Conservation (phyloP, 177 flowering plant genomes). For the Vitis hybrid region DNA sequence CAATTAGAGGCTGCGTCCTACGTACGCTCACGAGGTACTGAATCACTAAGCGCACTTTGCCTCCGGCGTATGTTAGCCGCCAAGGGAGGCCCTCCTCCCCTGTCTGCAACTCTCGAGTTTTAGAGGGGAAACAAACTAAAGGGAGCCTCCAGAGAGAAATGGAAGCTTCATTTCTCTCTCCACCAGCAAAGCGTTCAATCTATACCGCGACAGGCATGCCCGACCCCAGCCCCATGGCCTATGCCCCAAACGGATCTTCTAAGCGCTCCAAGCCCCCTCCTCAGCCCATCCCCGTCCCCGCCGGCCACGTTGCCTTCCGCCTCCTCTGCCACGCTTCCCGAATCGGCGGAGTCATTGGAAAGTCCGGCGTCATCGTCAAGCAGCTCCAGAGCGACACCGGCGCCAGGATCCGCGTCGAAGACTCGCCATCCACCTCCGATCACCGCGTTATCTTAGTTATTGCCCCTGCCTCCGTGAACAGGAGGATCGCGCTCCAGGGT, state of each 20-base stretch:
- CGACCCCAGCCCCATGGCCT: conserved; percentile 9
- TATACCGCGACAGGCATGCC: conserved; percentile 5
- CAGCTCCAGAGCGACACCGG: conserved; percentile 47
- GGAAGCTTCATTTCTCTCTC: conserved; percentile 25
- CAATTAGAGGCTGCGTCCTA: too few species aligned
- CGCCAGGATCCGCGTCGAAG: conserved; percentile 54
- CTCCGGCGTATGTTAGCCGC: too few species aligned
- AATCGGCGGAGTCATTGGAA: conserved; percentile 65
- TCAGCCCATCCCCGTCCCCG: conserved; percentile 30
- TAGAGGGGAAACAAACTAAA: neutral
- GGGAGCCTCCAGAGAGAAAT: conserved; percentile 4
- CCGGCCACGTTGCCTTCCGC: conserved; percentile 49
- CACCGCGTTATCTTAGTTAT: conserved; percentile 45
- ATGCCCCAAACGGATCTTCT: conserved; percentile 19
- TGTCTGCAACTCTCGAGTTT: neutral
- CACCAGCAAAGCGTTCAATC: conserved; percentile 29
- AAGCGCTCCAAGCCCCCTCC: conserved; percentile 33
- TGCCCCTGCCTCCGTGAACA: conserved; percentile 12
- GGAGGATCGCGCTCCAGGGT: conserved; percentile 12
- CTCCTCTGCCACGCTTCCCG: conserved; percentile 58
- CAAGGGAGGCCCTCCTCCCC: too few species aligned
- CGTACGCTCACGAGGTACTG: too few species aligned
- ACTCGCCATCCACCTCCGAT: conserved; percentile 27
- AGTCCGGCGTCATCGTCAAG: conserved; percentile 52
- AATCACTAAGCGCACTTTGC: too few species aligned